Percentiles rank a stretch among this genome's conserved stretches.
phyloP scores from a whole-genome alignment of 2,329 filamentous ascomycete species.

The Phymatotrichopsis omnivora region DNA sequence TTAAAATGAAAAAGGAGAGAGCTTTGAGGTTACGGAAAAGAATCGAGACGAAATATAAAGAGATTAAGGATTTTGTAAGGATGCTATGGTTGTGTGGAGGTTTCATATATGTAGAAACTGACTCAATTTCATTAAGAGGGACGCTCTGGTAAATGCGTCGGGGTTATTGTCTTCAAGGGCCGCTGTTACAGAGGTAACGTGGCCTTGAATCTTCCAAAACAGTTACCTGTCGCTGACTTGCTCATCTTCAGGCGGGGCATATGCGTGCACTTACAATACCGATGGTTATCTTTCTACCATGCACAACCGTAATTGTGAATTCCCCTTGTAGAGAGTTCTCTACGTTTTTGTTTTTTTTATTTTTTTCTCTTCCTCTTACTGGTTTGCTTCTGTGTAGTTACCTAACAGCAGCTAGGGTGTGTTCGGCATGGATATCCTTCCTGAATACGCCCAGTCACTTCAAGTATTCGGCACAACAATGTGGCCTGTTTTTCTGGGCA shows the following conservation, averaged over 20 bases:
- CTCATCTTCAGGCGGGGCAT: constrained; percentile 3
- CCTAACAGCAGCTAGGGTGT: not conserved
- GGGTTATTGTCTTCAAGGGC: constrained; percentile 12
- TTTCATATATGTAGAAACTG: not conserved
- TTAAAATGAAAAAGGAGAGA: constrained; percentile 6
- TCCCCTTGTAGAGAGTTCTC: no score
- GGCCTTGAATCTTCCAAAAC: not conserved
- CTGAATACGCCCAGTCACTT: not conserved
- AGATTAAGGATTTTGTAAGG: constrained; percentile 13
- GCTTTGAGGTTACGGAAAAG: not conserved
- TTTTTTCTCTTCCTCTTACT: no score
- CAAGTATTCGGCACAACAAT: constrained; percentile 9
- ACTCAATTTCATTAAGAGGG: constrained; percentile 3
- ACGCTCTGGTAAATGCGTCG: constrained; percentile 15
- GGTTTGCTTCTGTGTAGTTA: no score
- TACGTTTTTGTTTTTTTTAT: not conserved
- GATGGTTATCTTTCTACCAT: constrained; percentile 13
- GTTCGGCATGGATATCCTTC: constrained; percentile 12
- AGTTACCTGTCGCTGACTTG: not conserved
- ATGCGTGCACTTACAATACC: constrained; percentile 11
- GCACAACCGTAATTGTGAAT: constrained; percentile 8
- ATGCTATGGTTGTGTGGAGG: not conserved
- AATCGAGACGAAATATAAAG: constrained; percentile 9
- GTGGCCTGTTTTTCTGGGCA: constrained; percentile 2
- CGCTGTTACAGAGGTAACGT: constrained; percentile 10